Conservation (phyloP, 345 rosid species). For the Barbarea vulgaris region DNA sequence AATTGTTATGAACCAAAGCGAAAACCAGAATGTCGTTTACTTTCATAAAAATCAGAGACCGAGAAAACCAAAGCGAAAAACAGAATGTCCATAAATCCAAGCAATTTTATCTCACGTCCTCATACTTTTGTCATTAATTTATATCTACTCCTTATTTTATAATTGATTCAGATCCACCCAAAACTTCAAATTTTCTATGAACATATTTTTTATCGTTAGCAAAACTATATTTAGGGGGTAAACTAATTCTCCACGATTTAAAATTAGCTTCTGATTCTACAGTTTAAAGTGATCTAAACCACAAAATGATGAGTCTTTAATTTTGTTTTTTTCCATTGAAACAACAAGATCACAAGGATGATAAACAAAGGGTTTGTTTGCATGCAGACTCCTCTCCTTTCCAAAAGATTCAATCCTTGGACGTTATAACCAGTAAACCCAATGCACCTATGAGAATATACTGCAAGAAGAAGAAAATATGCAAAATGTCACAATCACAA, state of each 20-base stretch:
- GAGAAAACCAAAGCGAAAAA: background rate
- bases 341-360: slow-evolving; percentile 13
- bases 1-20: too few relatives aligned
- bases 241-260: slow-evolving; percentile 11
- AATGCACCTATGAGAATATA: slow-evolving; percentile 83
- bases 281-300: slow-evolving; percentile 33
- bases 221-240: background rate
- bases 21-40: too few relatives aligned
- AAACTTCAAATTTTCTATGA: background rate
- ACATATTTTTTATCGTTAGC: background rate
- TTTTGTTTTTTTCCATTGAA: slow-evolving; percentile 1
- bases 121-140: background rate
- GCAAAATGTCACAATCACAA: background rate
- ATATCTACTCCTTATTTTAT: background rate
- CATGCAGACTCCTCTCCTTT: slow-evolving; percentile 21
- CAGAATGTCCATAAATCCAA: background rate
- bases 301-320: slow-evolving; percentile 29
- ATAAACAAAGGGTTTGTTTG: slow-evolving; percentile 6
- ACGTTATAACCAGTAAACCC: slow-evolving; percentile 86
- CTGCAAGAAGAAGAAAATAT: slow-evolving; percentile 46
- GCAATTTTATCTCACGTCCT: background rate
- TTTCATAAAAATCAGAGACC: background rate
- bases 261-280: slow-evolving; percentile 35
- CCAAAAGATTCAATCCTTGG: slow-evolving; percentile 62
- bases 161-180: background rate